Evolutionary conservation across 1,284 basidiomycete species (phyloP), one percentile per base, ranked within the genome.

Genomic region (Moesziomyces aphidis): DNA sequence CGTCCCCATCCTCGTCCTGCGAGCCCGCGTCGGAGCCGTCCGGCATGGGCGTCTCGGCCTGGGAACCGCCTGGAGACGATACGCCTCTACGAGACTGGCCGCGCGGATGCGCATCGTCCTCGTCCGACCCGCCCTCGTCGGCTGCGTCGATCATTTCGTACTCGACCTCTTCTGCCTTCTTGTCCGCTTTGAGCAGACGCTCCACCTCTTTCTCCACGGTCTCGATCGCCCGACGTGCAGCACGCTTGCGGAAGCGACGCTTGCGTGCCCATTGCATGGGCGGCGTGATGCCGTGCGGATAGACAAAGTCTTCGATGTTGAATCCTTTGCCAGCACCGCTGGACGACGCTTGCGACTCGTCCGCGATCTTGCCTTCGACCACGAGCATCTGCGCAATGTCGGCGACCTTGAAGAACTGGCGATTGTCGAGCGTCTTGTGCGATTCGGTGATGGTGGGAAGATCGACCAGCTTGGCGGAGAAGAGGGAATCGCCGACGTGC

Each of bases 181-280:
- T 89, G 86, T 99, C 97, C 72, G 92, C 91, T 69, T 92, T 92
- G 34, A 99, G 86, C 47, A 99, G 85, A 60, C 94, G 88, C 83
- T 99, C 97, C 1, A 99, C 96, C 83, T 96, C 93, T 85, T 96
- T 92, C 85, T 99, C 96, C 3, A 98, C 95, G 36, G 93, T 95
- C 86, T 98, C 95, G 75, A 98, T 98, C 1, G 94, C 94, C 89
- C 93, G 87, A 84, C 90, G 89, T 81, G 94, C 94, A 42, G 94
- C 89, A 52, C 95, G 88, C 85, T 95, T 97, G 66, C 96, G 89
- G 86, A 98, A 99, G 44, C 97, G 88, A 28, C 97, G 90, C 86
- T 98, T 97, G 50, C 97, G 89, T 39, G 91, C 94, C 84, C 95
- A 91, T 62, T 92, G 90, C 76, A 99, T 86, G 9, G 97, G 97